A percentile compares a stretch with the other conserved stretches of the same genome.
Evolutionary conservation across 2,329 filamentous ascomycete genomes (phyloP).

Genomic region (Epichloe glyceriae): DNA sequence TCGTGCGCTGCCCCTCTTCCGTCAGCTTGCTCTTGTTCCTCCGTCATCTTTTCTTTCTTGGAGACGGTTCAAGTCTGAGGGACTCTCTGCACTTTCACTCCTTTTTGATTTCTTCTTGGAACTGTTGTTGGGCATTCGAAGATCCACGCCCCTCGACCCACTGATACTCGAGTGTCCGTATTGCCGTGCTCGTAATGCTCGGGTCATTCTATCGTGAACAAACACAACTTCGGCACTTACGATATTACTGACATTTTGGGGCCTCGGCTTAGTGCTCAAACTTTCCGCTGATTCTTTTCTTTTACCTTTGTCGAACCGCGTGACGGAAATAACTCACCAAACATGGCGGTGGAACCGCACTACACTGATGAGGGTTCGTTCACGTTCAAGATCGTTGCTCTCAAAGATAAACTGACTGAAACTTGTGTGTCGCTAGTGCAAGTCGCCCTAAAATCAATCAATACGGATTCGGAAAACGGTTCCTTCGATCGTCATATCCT

Average conservation of each 20-base stretch:
- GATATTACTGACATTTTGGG: neutral
- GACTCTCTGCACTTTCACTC: neutral
- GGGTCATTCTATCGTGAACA: neutral
- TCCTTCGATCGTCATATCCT: conserved; percentile 18
- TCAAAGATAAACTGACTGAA: neutral
- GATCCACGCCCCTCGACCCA: neutral
- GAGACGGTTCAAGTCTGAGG: neutral
- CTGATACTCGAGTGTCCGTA: neutral
- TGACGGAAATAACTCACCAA: neutral
- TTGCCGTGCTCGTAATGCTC: neutral
- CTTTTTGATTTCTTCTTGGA: neutral
- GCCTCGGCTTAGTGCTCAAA: too few species aligned
- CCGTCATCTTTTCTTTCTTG: neutral
- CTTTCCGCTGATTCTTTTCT: neutral
- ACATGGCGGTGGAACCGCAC: conserved; percentile 1
- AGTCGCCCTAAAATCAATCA: conserved; percentile 16
- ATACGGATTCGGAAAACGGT: conserved; percentile 10
- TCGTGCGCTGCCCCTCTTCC: conserved; percentile 2
- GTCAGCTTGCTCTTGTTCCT: neutral
- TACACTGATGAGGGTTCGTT: conserved; percentile 7
- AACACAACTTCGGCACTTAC: neutral
- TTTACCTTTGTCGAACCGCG: neutral
- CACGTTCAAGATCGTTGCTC: neutral
- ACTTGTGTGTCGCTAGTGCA: conserved; percentile 13
- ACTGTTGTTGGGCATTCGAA: neutral